Evolutionary conservation across 108 stramenopile species (phyloP), one percentile per base, ranked within the genome.

Genomic region (Aurantiochytrium sp.): DNA sequence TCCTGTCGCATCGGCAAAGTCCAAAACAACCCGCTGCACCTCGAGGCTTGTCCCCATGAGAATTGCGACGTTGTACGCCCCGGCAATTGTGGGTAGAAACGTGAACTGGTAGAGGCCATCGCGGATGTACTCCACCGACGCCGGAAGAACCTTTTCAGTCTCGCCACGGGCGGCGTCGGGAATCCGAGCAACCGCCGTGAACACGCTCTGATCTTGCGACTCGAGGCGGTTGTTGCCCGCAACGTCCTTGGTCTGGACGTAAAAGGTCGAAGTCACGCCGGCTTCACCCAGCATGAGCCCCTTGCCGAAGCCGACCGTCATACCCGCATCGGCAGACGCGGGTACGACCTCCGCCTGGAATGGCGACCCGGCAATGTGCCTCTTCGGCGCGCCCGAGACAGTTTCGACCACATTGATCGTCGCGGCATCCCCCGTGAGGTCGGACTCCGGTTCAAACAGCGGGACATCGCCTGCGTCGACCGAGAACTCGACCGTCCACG

Each of bases 161-260:
- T 68, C 87, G 68, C 55, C 65, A 52, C 65, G 81, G 54, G 87
- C 86, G 17, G 52, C 85, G 4, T 4, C n/a, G 0, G 87, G 85
- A 22, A 90, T 37, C 10, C 89, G 89, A 37, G 92, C 93, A 24
- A 87, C 50, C 22, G 94, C 94, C 1, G 39, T 52, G 81, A 92
- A 90, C 55, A 93, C n/a, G 55, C 85, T 85, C 48, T 59, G 21
- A 15, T 52, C 81, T 86, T 94, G 93, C 12, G 69, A 54, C 55
- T 87, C 65, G n/a, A 93, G 86, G 55, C 89, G 53, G 89, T 95
- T 92, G 86, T 96, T 96, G 30, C 94, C 94, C 37, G 68, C 93
- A 6, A 54, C 88, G 55, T 96, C 95, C 89, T 95, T 95, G 24
- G 94, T 73, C 85, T 94, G 94, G 45, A 96, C 91, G 12, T 68